Base-by-base conservation (phyloP, 2,329 filamentous ascomycete genomes). In the Hysterium pulicare region DNA sequence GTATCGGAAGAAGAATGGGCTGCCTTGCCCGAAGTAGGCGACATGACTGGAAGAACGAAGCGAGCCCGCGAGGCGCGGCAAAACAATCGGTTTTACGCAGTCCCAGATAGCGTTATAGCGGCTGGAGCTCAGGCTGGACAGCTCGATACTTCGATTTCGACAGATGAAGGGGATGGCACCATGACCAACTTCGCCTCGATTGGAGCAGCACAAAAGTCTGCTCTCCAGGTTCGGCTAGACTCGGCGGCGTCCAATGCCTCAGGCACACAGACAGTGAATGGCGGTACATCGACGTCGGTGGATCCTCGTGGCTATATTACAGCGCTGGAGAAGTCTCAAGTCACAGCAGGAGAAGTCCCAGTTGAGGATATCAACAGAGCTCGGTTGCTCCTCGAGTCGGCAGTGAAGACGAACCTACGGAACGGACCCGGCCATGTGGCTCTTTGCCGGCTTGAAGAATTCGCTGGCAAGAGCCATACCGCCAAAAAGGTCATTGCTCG, bases 181-280 rank as follows among this genome's bases (percentile, higher is more conserved):
- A 93, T 95, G 81, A 98, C 91, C 9, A 96, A 98, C 64, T 98
- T 98, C 64, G 91, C 91, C 33, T 87, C 95, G 66, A 97, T 98
- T 49, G 93, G 94, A 68, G 90, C 90, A 33, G 94, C 93, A 16
- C 83, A 93, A 71, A 89, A 96, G 72, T 96, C 95, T 68, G 93
- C 96, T 31, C 78, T 98, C 40, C 86, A 95, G 64, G 91, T 94
- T n/a, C 84, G 88, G 53, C 75, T 98, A 32, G 91, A 97, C 57
- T 87, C 95, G 62, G 90, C 90, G 6, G 90, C 88, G 4, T 79
- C 84, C 50, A 83, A 76, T 16, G 48, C 45, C n/a, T 81, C 83
- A 21, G 82, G 79, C 15, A 83, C 80, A 10, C 83, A 88, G 41
- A 81, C 85, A 4, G 24, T 28, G 13, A 73, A 82, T 4, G 78